Evolutionary conservation across 192 early-diverging fungal genomes (phyloP).

Genomic region (Coemansia asiatica): DNA sequence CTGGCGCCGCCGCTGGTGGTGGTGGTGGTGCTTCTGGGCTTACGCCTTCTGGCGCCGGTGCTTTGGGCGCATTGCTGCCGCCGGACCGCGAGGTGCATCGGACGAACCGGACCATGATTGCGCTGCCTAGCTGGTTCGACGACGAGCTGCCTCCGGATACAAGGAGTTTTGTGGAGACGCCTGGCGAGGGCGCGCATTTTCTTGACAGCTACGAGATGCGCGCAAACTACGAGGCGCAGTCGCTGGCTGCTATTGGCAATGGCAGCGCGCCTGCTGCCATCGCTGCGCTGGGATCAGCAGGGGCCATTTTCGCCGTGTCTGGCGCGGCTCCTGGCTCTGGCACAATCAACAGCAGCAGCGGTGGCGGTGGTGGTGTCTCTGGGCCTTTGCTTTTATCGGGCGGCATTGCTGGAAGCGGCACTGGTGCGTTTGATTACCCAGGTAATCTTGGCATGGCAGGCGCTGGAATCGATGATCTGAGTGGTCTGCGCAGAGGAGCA

Average conservation of each 20-base stretch:
- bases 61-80: background rate
- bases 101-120: constrained; percentile 46
- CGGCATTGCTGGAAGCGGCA: background rate
- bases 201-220: constrained; percentile 45
- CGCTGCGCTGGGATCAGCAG: background rate
- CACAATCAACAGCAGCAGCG: background rate
- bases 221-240: constrained; percentile 28
- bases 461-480: background rate
- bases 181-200: constrained; percentile 51
- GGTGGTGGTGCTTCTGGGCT: background rate
- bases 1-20: background rate
- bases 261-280: constrained; percentile 1
- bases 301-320: background rate
- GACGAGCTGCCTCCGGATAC: constrained; percentile 51
- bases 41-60: background rate
- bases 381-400: background rate
- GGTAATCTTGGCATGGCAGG: background rate
- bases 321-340: no score
- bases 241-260: constrained; percentile 11
- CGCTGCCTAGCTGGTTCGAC: constrained; percentile 46
- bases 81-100: constrained; percentile 44
- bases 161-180: constrained; percentile 41
- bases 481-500: background rate
- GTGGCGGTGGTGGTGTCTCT: background rate
- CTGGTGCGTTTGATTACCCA: background rate